Base-by-base conservation (phyloP, 495 filamentous ascomycete species). In the Podospora sp. region DNA sequence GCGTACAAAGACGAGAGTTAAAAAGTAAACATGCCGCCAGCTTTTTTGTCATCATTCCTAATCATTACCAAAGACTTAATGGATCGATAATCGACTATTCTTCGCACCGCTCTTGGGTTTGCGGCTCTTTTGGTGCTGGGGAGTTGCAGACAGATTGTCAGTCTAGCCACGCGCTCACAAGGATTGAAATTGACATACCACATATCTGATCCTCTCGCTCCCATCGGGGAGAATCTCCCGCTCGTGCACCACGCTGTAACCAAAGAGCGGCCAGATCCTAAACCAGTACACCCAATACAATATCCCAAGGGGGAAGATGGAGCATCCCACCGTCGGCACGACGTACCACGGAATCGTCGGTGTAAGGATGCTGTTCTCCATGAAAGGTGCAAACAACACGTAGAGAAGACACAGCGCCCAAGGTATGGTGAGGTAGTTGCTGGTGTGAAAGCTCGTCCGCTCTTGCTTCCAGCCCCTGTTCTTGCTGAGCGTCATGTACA, bases 271-370 rank as follows among this genome's bases (percentile, higher is more conserved):
- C 60, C 60, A 62, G 6, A 62, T 49, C 33, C 25, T 62, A 20
- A 62, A 49, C 60, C 60, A 62, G 36, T 49, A 62, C 60, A 50
- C 36, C 60, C 60, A 62, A 27, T 62, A 62, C 33, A 49, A 1
- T 1, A 36, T 46, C n/a, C 60, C 60, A 22, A 62, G 2, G 12
- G 24, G 21, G 25, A 62, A 11, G 60, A 50, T 50, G 20, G 60
- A 62, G 36, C 60, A 62, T 6, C 60, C 60, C 6, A 62, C 60
- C 12, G 60, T 62, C 2, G 60, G 60, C 2, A 49, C 60, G 7
- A 62, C 60, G 20, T 21, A 62, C 60, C 60, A 62, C n/a, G 60
- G 60, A 24, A 62, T 50, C 11, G 60, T 62, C 29, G 60, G 35
- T 7, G 60, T 62, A 5, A 62, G 11, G 60, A 40, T 62, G 33